Conservation (phyloP, 2,329 filamentous ascomycete genomes). For the Venturia pyrina region DNA sequence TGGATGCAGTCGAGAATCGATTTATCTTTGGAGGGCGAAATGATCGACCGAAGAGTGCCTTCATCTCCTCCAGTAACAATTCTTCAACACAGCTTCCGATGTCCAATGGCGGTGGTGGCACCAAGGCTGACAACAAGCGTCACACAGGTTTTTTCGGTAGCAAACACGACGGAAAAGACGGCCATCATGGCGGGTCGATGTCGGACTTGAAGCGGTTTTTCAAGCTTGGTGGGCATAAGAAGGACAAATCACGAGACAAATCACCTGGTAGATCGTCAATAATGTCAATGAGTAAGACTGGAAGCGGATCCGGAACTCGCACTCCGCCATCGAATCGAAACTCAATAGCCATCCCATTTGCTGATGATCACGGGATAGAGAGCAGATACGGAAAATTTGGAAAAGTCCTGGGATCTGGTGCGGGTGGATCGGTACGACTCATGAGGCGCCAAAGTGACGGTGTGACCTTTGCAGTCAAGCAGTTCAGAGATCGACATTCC, state of each 20-base stretch:
- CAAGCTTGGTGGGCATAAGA: slow-evolving; percentile 56
- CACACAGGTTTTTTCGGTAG: slow-evolving; percentile 42
- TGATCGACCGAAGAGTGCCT: slow-evolving; percentile 8
- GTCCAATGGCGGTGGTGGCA: slow-evolving; percentile 1
- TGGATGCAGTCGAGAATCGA: slow-evolving; percentile 62
- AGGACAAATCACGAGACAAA: slow-evolving; percentile 44
- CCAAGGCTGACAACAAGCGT: slow-evolving; percentile 29
- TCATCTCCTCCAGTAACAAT: neutral
- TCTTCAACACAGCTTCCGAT: neutral
- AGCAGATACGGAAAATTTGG: slow-evolving; percentile 95
- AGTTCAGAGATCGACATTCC: slow-evolving; percentile 82
- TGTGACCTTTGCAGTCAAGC: slow-evolving; percentile 93
- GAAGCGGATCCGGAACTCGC: slow-evolving; percentile 36
- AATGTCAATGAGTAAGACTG: slow-evolving; percentile 19
- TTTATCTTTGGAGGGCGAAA: slow-evolving; percentile 60
- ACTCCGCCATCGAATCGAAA: slow-evolving; percentile 25
- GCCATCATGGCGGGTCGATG: slow-evolving; percentile 66
- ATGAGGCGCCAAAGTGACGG: slow-evolving; percentile 91
- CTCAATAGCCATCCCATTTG: slow-evolving; percentile 59
- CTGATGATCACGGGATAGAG: slow-evolving; percentile 81
- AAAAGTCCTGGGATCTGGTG: slow-evolving; percentile 84
- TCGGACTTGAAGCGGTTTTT: slow-evolving; percentile 95
- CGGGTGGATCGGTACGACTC: slow-evolving; percentile 84
- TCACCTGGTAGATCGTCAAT: slow-evolving; percentile 46
- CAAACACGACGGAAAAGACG: slow-evolving; percentile 18